Base-by-base conservation (phyloP, 164 flowering plant genomes). In the Vitis rupestris region DNA sequence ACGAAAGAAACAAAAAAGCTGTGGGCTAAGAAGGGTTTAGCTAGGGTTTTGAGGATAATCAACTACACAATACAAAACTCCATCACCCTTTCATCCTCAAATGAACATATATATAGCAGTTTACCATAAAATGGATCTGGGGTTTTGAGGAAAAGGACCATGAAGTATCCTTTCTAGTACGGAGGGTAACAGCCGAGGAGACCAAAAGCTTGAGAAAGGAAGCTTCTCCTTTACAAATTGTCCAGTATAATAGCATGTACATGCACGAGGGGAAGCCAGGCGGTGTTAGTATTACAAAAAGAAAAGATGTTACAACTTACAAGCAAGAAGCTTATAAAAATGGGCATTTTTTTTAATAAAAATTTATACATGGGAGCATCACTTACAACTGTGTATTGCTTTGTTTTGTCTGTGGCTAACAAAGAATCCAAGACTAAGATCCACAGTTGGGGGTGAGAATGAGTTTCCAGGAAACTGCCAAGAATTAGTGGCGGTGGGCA, bases 131-230 rank as follows among this genome's bases (percentile, higher is more conserved):
- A 23, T 37, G 59, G 72, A 61, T 73, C 69, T 61, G 44, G 30
- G 67, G 65, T 68, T 31, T 37, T 16, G 10, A 54, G 58, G 77
- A 66, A 72, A 61, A 63, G 65, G 51, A 65, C 67, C 23, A 71
- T 23, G 78, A 80, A 74, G 78, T 49, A 59, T 74, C 65, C 70
- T 76, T 68, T 3, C 1, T 58, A 23, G 80, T 80, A 74, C 82
- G 80, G 74, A 63, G 48, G 70, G 63, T 5, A 52, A 67, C 78
- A 64, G 74, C 75, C 62, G 71, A 31, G 27, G 63, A 14, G 63
- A 65, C 67, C 50, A 74, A 55, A 12, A 31, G 47, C 27, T 37
- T 19, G 64, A 10, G 44, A 16, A 29, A 72, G 76, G 80, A 72
- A 76, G 15, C 62, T 76, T 76, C 76, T 60, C 16, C 12, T 55